phyloP scores from a whole-genome alignment of 129 eudicot genomes.

The Artemisia tridentata region DNA sequence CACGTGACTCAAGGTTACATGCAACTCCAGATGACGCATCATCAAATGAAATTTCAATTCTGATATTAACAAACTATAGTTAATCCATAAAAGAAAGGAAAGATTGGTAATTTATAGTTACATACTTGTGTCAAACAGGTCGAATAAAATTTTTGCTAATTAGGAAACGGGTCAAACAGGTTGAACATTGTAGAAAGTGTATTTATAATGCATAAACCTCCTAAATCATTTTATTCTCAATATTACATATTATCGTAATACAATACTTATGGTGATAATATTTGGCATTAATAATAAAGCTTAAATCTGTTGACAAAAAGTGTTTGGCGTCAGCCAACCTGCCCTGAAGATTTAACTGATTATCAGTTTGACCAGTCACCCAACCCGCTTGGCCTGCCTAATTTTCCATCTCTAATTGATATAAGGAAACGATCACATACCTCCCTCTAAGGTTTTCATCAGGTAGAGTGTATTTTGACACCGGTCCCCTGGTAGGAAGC shows the following conservation, averaged over 20 bases:
- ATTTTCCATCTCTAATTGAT: neutral
- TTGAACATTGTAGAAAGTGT: neutral
- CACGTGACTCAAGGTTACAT: slow-evolving; percentile 79
- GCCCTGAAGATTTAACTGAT: too few relatives aligned
- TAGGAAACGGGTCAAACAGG: neutral
- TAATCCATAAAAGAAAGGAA: slow-evolving; percentile 11
- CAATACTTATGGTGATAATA: too few relatives aligned
- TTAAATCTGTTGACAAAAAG: neutral
- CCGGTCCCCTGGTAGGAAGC: slow-evolving; percentile 76
- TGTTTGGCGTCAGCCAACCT: neutral
- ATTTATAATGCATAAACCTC: too few relatives aligned
- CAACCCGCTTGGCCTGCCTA: neutral
- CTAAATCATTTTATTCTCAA: too few relatives aligned
- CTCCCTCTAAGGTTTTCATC: slow-evolving; percentile 92
- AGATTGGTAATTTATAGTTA: neutral
- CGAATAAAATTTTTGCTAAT: neutral
- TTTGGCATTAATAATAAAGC: too few relatives aligned
- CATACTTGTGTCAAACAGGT: neutral
- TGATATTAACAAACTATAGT: slow-evolving; percentile 18
- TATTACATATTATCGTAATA: too few relatives aligned
- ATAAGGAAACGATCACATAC: slow-evolving; percentile 23
- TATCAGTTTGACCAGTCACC: too few relatives aligned
- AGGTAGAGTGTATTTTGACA: slow-evolving; percentile 82
- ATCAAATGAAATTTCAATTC: slow-evolving; percentile 59
- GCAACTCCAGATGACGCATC: slow-evolving; percentile 82